Conservation (phyloP, 2,329 filamentous ascomycete genomes). For the Fusarium praegraminearum region DNA sequence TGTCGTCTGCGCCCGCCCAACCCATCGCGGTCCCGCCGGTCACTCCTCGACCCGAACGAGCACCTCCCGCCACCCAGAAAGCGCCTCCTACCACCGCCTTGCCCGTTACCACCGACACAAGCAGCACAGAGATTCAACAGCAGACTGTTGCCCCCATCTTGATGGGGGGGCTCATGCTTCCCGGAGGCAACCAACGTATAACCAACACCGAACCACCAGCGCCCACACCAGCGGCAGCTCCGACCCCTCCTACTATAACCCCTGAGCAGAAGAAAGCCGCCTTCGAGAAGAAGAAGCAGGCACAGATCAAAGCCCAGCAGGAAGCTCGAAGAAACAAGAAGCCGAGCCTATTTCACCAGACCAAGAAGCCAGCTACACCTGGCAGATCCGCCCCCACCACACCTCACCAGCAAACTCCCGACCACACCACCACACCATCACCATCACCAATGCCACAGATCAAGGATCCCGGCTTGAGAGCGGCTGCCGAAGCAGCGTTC, state of each 20-base stretch:
- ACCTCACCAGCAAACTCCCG: background rate
- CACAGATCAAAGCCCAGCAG: background rate
- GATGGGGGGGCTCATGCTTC: constrained; percentile 20
- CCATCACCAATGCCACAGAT: background rate
- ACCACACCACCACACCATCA: background rate
- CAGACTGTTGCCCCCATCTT: background rate
- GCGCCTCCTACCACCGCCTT: background rate
- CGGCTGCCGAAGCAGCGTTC: background rate
- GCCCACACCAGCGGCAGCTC: background rate
- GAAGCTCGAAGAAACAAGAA: constrained; percentile 1
- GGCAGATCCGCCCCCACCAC: background rate
- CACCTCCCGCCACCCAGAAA: background rate
- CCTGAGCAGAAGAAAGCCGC: background rate
- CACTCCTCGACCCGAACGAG: background rate
- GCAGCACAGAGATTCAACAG: background rate
- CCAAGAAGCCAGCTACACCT: background rate
- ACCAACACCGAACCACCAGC: background rate
- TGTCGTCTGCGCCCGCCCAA: no score
- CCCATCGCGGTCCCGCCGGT: no score
- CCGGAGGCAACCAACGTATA: constrained; percentile 23
- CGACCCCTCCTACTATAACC: background rate
- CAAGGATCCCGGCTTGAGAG: background rate
- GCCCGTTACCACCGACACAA: background rate
- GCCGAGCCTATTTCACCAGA: constrained; percentile 8
- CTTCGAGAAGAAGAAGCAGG: constrained; percentile 5